Percentiles rank a stretch among this genome's conserved stretches.
These are phyloP conservation scores for Leucaena leucocephala DNA, from an alignment of 306 rosid genomes.

Conservation along the genomic window DNA sequence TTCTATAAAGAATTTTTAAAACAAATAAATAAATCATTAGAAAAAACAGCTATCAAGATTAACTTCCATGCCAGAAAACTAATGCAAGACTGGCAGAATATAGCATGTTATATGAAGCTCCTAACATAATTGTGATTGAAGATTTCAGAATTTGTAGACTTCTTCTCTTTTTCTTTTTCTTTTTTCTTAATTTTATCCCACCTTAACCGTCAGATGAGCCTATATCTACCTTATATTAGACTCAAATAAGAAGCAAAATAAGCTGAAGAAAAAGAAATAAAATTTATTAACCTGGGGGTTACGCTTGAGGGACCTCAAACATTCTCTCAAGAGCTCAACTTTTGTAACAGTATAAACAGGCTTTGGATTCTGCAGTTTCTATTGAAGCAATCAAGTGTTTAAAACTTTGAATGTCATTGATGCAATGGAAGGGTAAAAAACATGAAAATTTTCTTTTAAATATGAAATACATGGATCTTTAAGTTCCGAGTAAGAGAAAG, in stretches of 20 bases:
- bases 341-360: slow-evolving; percentile 42
- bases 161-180: background rate
- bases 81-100: background rate
- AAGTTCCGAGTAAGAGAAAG: background rate
- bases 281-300: slow-evolving; percentile 53
- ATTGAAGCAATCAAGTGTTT: slow-evolving; percentile 14
- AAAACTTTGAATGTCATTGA: slow-evolving; percentile 2
- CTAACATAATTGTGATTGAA: background rate
- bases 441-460: background rate
- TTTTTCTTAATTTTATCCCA: background rate
- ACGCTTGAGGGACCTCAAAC: slow-evolving; percentile 65
- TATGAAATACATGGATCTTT: slow-evolving; percentile 20
- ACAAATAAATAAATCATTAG: background rate
- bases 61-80: slow-evolving; percentile 8
- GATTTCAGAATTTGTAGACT: background rate
- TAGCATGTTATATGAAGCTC: background rate
- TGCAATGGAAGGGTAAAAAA: slow-evolving; percentile 3
- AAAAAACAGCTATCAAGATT: background rate
- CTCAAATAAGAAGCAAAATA: background rate
- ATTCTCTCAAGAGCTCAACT: slow-evolving; percentile 56
- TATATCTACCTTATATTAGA: slow-evolving; percentile 1
- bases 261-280: background rate
- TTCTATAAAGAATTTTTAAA: slow-evolving; percentile 44
- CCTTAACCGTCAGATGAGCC: background rate
- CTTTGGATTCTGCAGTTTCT: slow-evolving; percentile 44